Evolutionary conservation across 768 basidiomycete genomes (phyloP), one percentile per base, ranked within the genome.

Genomic region (Lentinula edodes): DNA sequence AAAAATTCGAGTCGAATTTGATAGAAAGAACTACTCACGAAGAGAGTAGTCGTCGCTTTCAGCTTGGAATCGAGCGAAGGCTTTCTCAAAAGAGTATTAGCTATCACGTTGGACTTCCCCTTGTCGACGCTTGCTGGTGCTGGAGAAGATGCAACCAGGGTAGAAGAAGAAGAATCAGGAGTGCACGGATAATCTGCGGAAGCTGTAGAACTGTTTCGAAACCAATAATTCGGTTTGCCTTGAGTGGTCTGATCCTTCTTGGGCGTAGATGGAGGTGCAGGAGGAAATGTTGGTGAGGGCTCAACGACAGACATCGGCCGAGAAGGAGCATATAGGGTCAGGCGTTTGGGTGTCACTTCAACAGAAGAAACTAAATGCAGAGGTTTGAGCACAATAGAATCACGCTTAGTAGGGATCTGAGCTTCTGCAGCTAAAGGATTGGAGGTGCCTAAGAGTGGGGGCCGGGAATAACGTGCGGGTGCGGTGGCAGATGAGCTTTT

Each of bases 121-220:
- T 61, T 34, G 34, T 35, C 35, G 23, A 32, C 15, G 12, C 8
- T 15, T 20, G 35, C 32, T 10, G 48, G n/a, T 6, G 59, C 36
- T 35, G 59, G 5, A 60, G 39, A 38, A 52, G 59, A n/a, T 42
- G 48, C 34, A 52, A 60, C 59, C 41, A 60, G 32, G 61, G 61
- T 56, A 55, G 61, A 61, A 61, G 42, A 53, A 54, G 41, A 16
- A 61, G 61, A 61, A 61, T 45, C 23, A 61, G 54, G 61, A 61
- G 61, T 46, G 50, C n/a, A 42, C 16, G 61, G 42, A 50, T 39
- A 16, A n/a, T 56, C 28, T 13, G 42, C 13, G 28, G 61, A 42
- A 52, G 39, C 16, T 23, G 41, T 7, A 45, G 28, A 32, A 56
- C 36, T 13, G 23, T n/a, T 9, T 18, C 60, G 60, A 61, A 61